phyloP scores from a whole-genome alignment of 805 yeast species.

The Barnettozyma sucrosica region DNA sequence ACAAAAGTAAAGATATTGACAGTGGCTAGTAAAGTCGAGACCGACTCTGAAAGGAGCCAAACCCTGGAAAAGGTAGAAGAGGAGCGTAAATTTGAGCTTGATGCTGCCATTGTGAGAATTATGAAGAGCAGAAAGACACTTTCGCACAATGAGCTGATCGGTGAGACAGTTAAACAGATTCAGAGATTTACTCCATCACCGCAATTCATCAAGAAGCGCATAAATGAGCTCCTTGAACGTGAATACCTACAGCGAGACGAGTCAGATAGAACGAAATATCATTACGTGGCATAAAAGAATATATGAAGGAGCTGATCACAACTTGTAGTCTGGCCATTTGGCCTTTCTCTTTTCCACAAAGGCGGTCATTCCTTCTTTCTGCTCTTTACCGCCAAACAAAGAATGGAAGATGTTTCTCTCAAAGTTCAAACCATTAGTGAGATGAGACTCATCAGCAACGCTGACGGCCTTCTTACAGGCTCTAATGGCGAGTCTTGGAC shows the following conservation, averaged over 20 bases:
- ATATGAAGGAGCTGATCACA: conserved; percentile 6
- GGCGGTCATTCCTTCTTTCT: conserved; percentile 46
- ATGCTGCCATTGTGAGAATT: conserved; percentile 84
- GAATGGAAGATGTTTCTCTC: conserved; percentile 42
- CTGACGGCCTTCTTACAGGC: conserved; percentile 43
- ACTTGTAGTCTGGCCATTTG: conserved; percentile 19
- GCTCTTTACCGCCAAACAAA: conserved; percentile 41
- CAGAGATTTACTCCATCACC: conserved; percentile 67
- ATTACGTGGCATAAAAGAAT: conserved; percentile 51
- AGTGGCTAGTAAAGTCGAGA: conserved; percentile 42
- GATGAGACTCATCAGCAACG: conserved; percentile 31
- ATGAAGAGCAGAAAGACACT: conserved; percentile 69
- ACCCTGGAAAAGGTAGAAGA: conserved; percentile 54
- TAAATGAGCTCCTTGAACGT: conserved; percentile 70
- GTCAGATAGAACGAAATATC: conserved; percentile 52
- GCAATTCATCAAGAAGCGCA: conserved; percentile 58
- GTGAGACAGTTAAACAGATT: conserved; percentile 57
- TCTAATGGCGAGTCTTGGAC: conserved; percentile 38
- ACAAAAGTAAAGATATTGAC: conserved; percentile 71
- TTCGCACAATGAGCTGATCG: conserved; percentile 60
- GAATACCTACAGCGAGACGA: conserved; percentile 76
- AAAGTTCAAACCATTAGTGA: conserved; percentile 34
- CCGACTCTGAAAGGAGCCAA: conserved; percentile 34
- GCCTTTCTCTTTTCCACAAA: conserved; percentile 42
- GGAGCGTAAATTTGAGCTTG: conserved; percentile 62